Percentiles rank a stretch among this genome's conserved stretches.
Conservation (phyloP, 2,329 filamentous ascomycete genomes). For the Colletotrichum siamense region DNA sequence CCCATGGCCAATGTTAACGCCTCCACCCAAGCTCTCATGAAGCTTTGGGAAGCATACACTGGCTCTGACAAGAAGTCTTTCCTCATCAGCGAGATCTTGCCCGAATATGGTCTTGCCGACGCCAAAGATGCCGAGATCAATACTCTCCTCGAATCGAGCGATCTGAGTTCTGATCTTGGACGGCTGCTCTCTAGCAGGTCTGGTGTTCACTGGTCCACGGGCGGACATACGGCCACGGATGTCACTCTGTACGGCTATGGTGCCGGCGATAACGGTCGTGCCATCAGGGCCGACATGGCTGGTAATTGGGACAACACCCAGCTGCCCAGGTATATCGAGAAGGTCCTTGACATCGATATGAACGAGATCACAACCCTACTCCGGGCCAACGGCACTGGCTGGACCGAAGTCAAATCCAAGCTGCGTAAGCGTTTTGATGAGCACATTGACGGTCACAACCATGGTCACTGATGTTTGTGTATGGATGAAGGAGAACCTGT, state of each 20-base stretch:
- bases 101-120: slow-evolving; percentile 34
- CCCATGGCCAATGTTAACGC: slow-evolving; percentile 32
- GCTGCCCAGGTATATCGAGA: slow-evolving; percentile 29
- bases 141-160: slow-evolving; percentile 29
- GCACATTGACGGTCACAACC: slow-evolving; percentile 9
- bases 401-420: slow-evolving; percentile 27
- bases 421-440: slow-evolving; percentile 9
- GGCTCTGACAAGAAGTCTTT: slow-evolving; percentile 35
- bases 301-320: slow-evolving; percentile 31
- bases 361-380: slow-evolving; percentile 25
- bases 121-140: slow-evolving; percentile 33
- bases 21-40: slow-evolving; percentile 34
- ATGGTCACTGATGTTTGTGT: not conserved
- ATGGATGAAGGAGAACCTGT: not conserved
- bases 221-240: slow-evolving; percentile 32
- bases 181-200: slow-evolving; percentile 28
- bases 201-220: slow-evolving; percentile 29
- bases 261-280: slow-evolving; percentile 18
- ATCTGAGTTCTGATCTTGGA: slow-evolving; percentile 31
- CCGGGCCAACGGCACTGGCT: slow-evolving; percentile 26
- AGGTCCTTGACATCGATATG: slow-evolving; percentile 27
- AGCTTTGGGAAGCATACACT: slow-evolving; percentile 29
- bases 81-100: slow-evolving; percentile 31
- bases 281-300: slow-evolving; percentile 24
- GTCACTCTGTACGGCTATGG: slow-evolving; percentile 40